Evolutionary conservation across 1,284 basidiomycete genomes (phyloP).

Genomic region (Moniliella sp.): DNA sequence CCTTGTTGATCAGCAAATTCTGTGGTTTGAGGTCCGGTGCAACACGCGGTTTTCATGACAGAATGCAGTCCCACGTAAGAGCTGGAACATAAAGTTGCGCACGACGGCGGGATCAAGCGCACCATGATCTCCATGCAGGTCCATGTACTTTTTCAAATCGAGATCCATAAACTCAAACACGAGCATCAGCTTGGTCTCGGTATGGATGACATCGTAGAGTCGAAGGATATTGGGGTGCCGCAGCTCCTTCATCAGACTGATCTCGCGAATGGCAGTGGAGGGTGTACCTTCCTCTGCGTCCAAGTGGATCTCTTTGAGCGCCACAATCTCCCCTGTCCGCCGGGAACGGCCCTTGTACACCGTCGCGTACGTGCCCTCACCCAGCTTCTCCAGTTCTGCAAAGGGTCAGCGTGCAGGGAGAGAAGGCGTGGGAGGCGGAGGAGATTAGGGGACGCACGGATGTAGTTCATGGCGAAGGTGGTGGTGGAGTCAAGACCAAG

Average conservation of each 20-base stretch:
- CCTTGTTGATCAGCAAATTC: slow-evolving; percentile 86
- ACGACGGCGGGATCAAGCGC: slow-evolving; percentile 82
- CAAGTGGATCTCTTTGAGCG: slow-evolving; percentile 74
- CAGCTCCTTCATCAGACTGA: slow-evolving; percentile 86
- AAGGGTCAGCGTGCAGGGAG: neutral
- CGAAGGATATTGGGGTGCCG: slow-evolving; percentile 86
- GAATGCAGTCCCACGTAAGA: slow-evolving; percentile 88
- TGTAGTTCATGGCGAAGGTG: neutral
- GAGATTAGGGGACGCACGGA: neutral
- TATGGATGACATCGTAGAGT: slow-evolving; percentile 92
- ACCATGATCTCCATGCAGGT: slow-evolving; percentile 81
- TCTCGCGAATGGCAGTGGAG: slow-evolving; percentile 80
- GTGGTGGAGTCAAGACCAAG: no score
- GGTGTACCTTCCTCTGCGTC: slow-evolving; percentile 87
- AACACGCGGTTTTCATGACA: slow-evolving; percentile 96
- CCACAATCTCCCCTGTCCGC: slow-evolving; percentile 28
- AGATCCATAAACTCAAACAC: slow-evolving; percentile 97
- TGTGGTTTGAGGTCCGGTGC: slow-evolving; percentile 95
- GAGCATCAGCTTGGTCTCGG: slow-evolving; percentile 76
- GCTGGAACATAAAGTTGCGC: slow-evolving; percentile 86
- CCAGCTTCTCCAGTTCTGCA: slow-evolving; percentile 27
- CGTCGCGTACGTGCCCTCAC: slow-evolving; percentile 32
- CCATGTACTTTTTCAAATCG: slow-evolving; percentile 98
- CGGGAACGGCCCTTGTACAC: slow-evolving; percentile 33
- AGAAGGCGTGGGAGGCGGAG: neutral